Base-by-base conservation (phyloP, 2,329 filamentous ascomycete genomes). In the Lithohypha guttulata region DNA sequence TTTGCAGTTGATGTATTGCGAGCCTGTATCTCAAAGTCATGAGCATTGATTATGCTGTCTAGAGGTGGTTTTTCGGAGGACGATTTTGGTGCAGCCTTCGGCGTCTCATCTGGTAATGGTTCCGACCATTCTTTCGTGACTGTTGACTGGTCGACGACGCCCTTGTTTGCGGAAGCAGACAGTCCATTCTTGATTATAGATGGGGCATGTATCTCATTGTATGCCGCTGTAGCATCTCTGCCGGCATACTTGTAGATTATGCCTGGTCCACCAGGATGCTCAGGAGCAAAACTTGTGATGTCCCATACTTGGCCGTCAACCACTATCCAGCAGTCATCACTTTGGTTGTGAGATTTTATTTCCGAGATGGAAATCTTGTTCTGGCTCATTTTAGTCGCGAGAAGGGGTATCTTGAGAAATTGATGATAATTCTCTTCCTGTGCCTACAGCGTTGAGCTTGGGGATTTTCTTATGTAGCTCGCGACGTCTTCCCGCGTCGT, bases 301-400 rank as follows among this genome's bases (percentile, higher is more conserved):
- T 84, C 75, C 62, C 77, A 82, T 19, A 83, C 76, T 50, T 72
- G 70, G 31, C 71, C 70, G 55, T 82, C 71, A 15, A 84, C 70
- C 13, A 81, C 77, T 42, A 83, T 71, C 80, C 80, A 84, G 51
- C 72, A 69, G 48, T 77, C 58, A 37, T 64, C 51, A 22, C 61
- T 50, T 19, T 55, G 62, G 41, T 65, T 70, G 51, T 77, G 73
- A 38, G 56, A 56, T 1, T 61, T 60, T 41, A 76, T 56, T 18
- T 51, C 48, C 1, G 42, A 39, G 14, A 44, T 39, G 9, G 48
- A 44, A 25, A 51, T 42, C 39, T 42, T 37, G 3, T 21, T 19
- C 28, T 42, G n/a, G 7, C 32, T 18, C 41, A 42, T 42, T 4
- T 29, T 37, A 18, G 26, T 28, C 26, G 4, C n/a, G 26, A 4